These are phyloP conservation scores for Entrophospora sp. DNA, from an alignment of 192 early-diverging fungal genomes.

Conservation along the genomic window DNA sequence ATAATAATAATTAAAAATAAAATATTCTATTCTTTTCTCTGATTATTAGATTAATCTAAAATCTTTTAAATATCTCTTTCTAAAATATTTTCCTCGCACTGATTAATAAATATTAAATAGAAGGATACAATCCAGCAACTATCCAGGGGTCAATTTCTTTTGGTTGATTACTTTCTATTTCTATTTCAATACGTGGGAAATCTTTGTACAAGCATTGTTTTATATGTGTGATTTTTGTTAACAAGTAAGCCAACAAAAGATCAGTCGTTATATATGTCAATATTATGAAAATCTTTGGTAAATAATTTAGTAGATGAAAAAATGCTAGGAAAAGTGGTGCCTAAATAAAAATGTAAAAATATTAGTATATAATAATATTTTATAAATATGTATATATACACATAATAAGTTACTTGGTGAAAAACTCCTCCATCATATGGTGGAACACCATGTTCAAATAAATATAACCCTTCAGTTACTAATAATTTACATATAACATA, in stretches of 20 bases:
- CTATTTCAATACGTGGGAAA: conserved; percentile 8
- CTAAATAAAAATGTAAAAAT: conserved; percentile 23
- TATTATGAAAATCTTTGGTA: conserved; percentile 44
- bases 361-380: not conserved
- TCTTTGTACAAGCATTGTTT: conserved; percentile 15
- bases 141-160: conserved; percentile 12
- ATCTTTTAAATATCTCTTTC: too few species aligned
- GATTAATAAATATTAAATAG: too few species aligned
- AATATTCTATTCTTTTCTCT: too few species aligned
- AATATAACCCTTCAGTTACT: conserved; percentile 82
- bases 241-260: conserved; percentile 47
- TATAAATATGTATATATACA: not conserved
- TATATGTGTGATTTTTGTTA: conserved; percentile 43
- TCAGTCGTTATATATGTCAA: conserved; percentile 58
- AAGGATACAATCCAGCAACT: conserved; percentile 26
- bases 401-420: conserved; percentile 59
- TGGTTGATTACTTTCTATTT: not conserved
- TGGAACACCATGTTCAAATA: conserved; percentile 62
- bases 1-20: too few species aligned
- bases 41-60: too few species aligned
- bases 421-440: conserved; percentile 85
- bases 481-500: not conserved
- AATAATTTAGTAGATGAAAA: conserved; percentile 50
- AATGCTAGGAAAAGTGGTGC: conserved; percentile 67
- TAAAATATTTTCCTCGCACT: too few species aligned